These are phyloP conservation scores for Trypanosomatidae sp. DNA, from an alignment of 208 protist genomes.

Conservation along the genomic window DNA sequence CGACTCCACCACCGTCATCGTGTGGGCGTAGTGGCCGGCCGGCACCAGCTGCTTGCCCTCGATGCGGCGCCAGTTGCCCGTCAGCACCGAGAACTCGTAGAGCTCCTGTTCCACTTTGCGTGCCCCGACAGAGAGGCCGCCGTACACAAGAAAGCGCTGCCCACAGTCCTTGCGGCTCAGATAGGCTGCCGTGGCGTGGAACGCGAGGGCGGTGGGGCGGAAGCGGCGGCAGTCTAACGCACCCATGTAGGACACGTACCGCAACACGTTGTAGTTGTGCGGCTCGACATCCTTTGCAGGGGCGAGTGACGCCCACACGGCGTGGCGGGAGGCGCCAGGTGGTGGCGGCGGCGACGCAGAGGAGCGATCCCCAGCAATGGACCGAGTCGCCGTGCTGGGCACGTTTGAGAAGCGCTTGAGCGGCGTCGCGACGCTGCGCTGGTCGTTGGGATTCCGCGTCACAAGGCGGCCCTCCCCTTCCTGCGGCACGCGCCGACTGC, in stretches of 20 bases:
- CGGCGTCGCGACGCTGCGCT: constrained; percentile 24
- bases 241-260: constrained; percentile 61
- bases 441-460: constrained; percentile 4
- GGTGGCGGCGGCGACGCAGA: neutral
- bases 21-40: constrained; percentile 77
- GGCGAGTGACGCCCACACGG: constrained; percentile 69
- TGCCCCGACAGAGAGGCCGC: constrained; percentile 41
- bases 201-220: constrained; percentile 60
- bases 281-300: constrained; percentile 29
- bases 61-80: constrained; percentile 71
- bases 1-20: constrained; percentile 49
- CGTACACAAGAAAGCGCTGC: constrained; percentile 83
- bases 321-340: constrained; percentile 38
- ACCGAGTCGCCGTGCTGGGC: constrained; percentile 2
- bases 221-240: constrained; percentile 54
- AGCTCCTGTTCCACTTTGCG: constrained; percentile 62
- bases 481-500: neutral
- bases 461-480: constrained; percentile 23
- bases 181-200: constrained; percentile 65
- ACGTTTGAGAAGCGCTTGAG: constrained; percentile 30
- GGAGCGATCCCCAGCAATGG: constrained; percentile 7
- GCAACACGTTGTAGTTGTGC: constrained; percentile 57
- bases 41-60: constrained; percentile 70
- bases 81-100: constrained; percentile 85
- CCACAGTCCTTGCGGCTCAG: constrained; percentile 48